Percentiles rank a stretch among this genome's conserved stretches.
phyloP scores from a whole-genome alignment of 768 basidiomycete genomes.

The Mycena galopus region DNA sequence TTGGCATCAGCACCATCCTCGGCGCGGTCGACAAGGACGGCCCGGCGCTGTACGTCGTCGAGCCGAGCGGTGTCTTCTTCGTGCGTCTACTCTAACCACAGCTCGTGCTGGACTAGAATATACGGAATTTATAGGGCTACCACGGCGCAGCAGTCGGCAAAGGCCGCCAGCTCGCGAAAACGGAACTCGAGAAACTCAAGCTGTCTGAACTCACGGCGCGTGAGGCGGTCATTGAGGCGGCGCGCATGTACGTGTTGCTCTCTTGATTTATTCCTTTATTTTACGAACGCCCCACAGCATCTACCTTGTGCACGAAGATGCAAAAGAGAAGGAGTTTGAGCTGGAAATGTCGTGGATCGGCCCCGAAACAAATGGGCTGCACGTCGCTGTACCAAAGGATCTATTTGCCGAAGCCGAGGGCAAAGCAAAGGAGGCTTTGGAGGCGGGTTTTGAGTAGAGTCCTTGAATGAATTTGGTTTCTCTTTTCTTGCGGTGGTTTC shows the following conservation, averaged over 20 bases:
- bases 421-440: slow-evolving; percentile 89
- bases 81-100: slow-evolving; percentile 61
- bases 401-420: slow-evolving; percentile 87
- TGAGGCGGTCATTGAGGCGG: slow-evolving; percentile 93
- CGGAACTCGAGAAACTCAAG: slow-evolving; percentile 96
- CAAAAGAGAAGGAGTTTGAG: slow-evolving; percentile 98
- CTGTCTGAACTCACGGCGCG: slow-evolving; percentile 81
- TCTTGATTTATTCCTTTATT: not conserved
- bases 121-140: slow-evolving; percentile 71
- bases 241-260: slow-evolving; percentile 82
- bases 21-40: slow-evolving; percentile 91
- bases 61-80: slow-evolving; percentile 94
- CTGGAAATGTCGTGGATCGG: slow-evolving; percentile 98
- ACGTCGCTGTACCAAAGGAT: slow-evolving; percentile 88
- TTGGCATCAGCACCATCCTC: slow-evolving; percentile 94
- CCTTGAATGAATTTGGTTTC: slow-evolving; percentile 36
- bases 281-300: slow-evolving; percentile 68
- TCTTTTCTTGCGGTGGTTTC: no score
- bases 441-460: slow-evolving; percentile 64
- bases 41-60: slow-evolving; percentile 89
- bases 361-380: slow-evolving; percentile 82
- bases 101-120: not conserved
- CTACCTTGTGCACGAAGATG: slow-evolving; percentile 96
- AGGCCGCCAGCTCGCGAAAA: slow-evolving; percentile 97
- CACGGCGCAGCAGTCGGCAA: slow-evolving; percentile 97